Percentiles rank a stretch among this genome's conserved stretches.
phyloP scores from a whole-genome alignment of 1,284 basidiomycete species.

The Pascua guehoae region DNA sequence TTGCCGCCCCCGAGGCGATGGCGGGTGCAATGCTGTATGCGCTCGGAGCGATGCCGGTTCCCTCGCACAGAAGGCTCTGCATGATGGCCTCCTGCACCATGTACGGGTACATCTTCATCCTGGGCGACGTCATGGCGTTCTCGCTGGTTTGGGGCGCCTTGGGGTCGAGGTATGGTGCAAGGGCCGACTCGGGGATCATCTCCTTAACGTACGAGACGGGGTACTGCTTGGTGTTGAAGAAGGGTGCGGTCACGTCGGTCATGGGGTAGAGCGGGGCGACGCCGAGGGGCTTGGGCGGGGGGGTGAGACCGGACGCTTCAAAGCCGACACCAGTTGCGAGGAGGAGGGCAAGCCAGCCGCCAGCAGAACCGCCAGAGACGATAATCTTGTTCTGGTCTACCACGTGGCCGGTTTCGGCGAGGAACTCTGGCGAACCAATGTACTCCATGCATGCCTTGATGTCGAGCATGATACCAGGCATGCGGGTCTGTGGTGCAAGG shows the following conservation, averaged over 20 bases:
- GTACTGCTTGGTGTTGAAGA: conserved; percentile 11
- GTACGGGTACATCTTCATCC: too few species aligned
- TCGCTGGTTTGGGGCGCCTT: too few species aligned
- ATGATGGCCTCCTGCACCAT: background rate
- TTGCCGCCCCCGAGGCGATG: conserved; percentile 3
- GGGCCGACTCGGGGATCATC: too few species aligned
- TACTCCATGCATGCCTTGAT: too few species aligned
- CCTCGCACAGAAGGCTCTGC: too few species aligned
- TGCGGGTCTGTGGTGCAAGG: conserved; percentile 11
- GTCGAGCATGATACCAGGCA: conserved; percentile 11
- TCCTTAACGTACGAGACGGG: too few species aligned
- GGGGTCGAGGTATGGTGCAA: too few species aligned
- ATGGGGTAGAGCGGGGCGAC: conserved; percentile 11
- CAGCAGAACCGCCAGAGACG: conserved; percentile 12
- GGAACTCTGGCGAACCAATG: conserved; percentile 7
- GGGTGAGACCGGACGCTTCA: conserved; percentile 5
- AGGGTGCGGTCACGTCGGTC: too few species aligned
- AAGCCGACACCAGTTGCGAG: conserved; percentile 8
- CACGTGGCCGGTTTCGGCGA: conserved; percentile 1
- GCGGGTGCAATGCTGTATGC: conserved; percentile 1
- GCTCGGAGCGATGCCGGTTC: background rate
- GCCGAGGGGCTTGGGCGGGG: too few species aligned
- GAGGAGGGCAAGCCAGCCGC: too few species aligned
- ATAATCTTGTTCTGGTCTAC: too few species aligned
- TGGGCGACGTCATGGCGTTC: too few species aligned